Conservation (phyloP, 306 rosid species). For the Medicago ruthenica region DNA sequence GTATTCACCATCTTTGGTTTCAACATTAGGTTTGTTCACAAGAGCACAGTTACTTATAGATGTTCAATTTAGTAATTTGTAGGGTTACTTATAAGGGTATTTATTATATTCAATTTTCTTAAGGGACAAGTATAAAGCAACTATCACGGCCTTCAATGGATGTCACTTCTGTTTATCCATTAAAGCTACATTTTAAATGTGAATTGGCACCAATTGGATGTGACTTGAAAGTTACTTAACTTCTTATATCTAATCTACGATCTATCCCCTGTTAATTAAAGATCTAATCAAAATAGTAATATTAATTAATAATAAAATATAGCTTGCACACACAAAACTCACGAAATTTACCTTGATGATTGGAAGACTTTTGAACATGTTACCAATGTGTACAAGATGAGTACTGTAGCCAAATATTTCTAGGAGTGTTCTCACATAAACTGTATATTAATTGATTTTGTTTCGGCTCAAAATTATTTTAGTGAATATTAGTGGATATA, state of each 20-base stretch:
- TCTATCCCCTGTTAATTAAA: not conserved
- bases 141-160: constrained; percentile 48
- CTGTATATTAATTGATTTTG: not conserved
- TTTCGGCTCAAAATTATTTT: too few relatives aligned
- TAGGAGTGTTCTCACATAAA: not conserved
- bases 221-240: constrained; percentile 41
- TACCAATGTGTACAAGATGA: not conserved
- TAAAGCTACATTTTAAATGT: constrained; percentile 41
- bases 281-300: constrained; percentile 16
- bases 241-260: not conserved
- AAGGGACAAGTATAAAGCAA: constrained; percentile 40
- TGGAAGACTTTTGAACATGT: constrained; percentile 27
- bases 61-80: constrained; percentile 41
- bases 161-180: constrained; percentile 44
- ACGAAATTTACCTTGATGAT: constrained; percentile 22
- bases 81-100: not conserved
- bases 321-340: constrained; percentile 6
- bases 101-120: constrained; percentile 45
- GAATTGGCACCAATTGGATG: constrained; percentile 38
- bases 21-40: constrained; percentile 46
- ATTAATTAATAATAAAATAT: not conserved
- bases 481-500: too few relatives aligned
- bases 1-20: constrained; percentile 40
- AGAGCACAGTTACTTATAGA: constrained; percentile 33
- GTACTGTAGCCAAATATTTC: constrained; percentile 14